Evolutionary conservation across 2,329 filamentous ascomycete genomes (phyloP), one percentile per base, ranked within the genome.

Genomic region (Calonectria leucothoes): DNA sequence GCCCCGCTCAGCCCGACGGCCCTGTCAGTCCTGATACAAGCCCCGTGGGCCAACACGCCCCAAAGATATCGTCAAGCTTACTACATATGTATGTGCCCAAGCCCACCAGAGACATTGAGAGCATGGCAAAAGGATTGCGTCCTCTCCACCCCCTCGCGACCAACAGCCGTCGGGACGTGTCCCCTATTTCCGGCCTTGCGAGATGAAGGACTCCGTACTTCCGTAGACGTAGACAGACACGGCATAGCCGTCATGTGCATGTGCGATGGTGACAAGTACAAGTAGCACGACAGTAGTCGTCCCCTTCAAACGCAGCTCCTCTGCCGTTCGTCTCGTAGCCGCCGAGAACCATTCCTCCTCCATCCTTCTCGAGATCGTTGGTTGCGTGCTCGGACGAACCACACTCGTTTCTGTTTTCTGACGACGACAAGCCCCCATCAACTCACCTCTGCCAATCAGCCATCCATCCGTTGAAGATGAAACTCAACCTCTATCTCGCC

Each of bases 21-120:
- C 64, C 64, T 66, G 49, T 42, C 65, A 29, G 17, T 42, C 48
- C 49, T 42, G 49, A 67, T 42, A 57, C 65, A 67, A 66, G 35
- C 65, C 48, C 49, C 20, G 65, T 67, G 65, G 65, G 49, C 45
- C 31, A 66, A 14, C 35, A 20, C 37, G 27, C 27, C n/a, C 33
- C 29, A n/a, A 61, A 39, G 33, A 59, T 23, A 52, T 55, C 15
- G 49, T 67, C 65, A 23, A 67, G 7, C 59, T 64, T 39, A 33
- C 15, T 64, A 48, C 55, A 39, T 27, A 29, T 61, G 59, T 27
- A 29, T 61, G 59, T 39, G 37, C 20, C 35, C 35, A 23, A 27
- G 48, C n/a, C 31, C 64, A 33, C 64, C 33, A 31, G n/a, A n/a
- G 20, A 33, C 31, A 66, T 31, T 20, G n/a, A 33, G 45, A 66